A percentile compares a stretch with the other conserved stretches of the same genome.
phyloP scores from a whole-genome alignment of 164 flowering plant species.

The Umbilicus rupestris region DNA sequence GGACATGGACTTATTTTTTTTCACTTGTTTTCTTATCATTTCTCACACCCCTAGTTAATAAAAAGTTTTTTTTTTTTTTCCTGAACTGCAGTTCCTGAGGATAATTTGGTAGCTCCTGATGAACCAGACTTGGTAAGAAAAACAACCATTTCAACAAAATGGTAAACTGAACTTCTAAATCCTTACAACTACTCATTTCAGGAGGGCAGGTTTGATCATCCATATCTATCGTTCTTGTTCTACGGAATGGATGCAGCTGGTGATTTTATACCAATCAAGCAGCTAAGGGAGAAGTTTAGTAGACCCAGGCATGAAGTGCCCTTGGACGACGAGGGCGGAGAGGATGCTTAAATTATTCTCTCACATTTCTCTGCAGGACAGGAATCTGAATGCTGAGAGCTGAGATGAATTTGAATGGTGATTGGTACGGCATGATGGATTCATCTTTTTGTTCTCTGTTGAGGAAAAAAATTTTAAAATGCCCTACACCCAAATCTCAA shows the following conservation, averaged over 20 bases:
- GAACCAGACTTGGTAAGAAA: constrained; percentile 59
- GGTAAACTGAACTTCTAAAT: not conserved
- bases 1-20: not conserved
- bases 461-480: too few relatives aligned
- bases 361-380: not conserved
- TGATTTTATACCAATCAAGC: constrained; percentile 85
- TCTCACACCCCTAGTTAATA: not conserved
- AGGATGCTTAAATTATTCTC: constrained; percentile 13
- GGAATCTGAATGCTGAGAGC: not conserved
- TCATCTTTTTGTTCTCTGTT: too few relatives aligned
- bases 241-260: constrained; percentile 82
- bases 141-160: not conserved
- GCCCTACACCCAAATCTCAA: too few relatives aligned
- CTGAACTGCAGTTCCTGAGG: constrained; percentile 73
- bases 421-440: too few relatives aligned
- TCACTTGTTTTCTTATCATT: too few relatives aligned
- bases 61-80: not conserved
- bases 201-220: constrained; percentile 88
- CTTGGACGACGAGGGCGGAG: constrained; percentile 31
- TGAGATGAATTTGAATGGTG: not conserved
- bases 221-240: constrained; percentile 75
- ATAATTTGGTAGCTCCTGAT: constrained; percentile 58
- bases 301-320: constrained; percentile 83
- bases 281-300: constrained; percentile 79
- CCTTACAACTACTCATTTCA: constrained; percentile 1